Evolutionary conservation across 2,329 filamentous ascomycete species (phyloP).

Genomic region (Cercospora sp.): DNA sequence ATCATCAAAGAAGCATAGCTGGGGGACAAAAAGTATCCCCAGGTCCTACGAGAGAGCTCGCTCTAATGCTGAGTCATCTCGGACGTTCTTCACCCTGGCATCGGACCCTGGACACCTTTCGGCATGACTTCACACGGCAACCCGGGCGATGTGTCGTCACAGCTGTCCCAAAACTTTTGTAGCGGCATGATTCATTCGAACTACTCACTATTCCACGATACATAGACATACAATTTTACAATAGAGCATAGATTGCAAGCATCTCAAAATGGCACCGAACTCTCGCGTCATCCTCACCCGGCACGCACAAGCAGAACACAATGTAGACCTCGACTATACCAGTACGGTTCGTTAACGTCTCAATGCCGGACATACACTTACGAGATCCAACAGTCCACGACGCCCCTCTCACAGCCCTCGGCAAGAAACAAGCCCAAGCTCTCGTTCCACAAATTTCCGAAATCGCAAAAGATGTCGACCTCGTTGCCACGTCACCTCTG

Average conservation of each 20-base stretch:
- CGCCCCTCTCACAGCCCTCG: constrained; percentile 38
- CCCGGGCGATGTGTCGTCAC: neutral
- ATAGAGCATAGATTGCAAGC: neutral
- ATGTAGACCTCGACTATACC: constrained; percentile 37
- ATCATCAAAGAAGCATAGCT: too few species aligned
- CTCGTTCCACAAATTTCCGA: constrained; percentile 32
- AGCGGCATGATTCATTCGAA: neutral
- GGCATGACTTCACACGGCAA: neutral
- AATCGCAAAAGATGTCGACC: constrained; percentile 33
- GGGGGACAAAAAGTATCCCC: too few species aligned
- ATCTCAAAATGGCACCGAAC: constrained; percentile 35
- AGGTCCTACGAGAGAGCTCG: too few species aligned
- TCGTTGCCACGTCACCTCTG: constrained; percentile 37
- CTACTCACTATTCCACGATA: neutral
- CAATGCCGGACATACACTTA: neutral
- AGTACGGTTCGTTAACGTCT: constrained; percentile 28
- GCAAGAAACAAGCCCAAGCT: constrained; percentile 39
- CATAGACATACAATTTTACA: neutral
- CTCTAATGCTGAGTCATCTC: neutral
- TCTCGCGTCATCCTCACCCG: constrained; percentile 39
- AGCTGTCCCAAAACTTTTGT: constrained; percentile 2
- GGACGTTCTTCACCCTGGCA: neutral
- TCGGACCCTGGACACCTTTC: neutral
- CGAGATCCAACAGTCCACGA: constrained; percentile 27
- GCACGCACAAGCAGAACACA: constrained; percentile 40